These are phyloP conservation scores for Pulicaria dysenterica DNA, from an alignment of 129 eudicot species.

Conservation along the genomic window DNA sequence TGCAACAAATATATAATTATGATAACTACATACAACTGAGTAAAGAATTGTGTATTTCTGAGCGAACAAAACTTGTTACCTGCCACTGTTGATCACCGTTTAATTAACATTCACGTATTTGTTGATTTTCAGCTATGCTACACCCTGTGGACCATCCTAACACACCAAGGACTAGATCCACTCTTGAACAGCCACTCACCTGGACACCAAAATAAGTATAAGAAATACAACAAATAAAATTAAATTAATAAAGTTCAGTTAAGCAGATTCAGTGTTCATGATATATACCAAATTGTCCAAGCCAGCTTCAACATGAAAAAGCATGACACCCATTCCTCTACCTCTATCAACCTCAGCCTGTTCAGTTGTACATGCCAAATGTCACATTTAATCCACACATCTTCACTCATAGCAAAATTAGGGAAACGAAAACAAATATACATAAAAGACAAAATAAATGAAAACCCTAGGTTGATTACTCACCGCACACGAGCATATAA, in stretches of 20 bases:
- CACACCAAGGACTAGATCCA: conserved; percentile 74
- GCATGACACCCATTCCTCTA: conserved; percentile 74
- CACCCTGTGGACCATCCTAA: conserved; percentile 94
- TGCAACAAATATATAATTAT: conserved; percentile 34
- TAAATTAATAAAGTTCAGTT: background rate
- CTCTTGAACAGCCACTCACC: conserved; percentile 70
- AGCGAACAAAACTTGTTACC: conserved; percentile 61
- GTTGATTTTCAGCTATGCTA: conserved; percentile 55
- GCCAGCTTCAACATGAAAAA: conserved; percentile 82
- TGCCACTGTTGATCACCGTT: conserved; percentile 27
- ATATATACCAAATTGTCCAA: conserved; percentile 67
- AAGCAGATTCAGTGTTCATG: background rate
- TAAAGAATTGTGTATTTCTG: conserved; percentile 37
- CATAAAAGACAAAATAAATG: background rate
- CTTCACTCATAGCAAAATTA: background rate
- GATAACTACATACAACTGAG: conserved; percentile 30
- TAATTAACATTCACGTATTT: conserved; percentile 56
- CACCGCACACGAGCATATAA: conserved; percentile 89
- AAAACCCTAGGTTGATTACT: conserved; percentile 31
- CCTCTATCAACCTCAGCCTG: conserved; percentile 85
- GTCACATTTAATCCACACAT: background rate
- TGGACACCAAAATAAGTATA: conserved; percentile 30
- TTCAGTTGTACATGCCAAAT: conserved; percentile 10
- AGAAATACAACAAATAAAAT: background rate
- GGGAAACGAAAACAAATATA: conserved; percentile 16